These are phyloP conservation scores for Cucurbita moschata DNA, from an alignment of 306 rosid genomes.

Conservation along the genomic window DNA sequence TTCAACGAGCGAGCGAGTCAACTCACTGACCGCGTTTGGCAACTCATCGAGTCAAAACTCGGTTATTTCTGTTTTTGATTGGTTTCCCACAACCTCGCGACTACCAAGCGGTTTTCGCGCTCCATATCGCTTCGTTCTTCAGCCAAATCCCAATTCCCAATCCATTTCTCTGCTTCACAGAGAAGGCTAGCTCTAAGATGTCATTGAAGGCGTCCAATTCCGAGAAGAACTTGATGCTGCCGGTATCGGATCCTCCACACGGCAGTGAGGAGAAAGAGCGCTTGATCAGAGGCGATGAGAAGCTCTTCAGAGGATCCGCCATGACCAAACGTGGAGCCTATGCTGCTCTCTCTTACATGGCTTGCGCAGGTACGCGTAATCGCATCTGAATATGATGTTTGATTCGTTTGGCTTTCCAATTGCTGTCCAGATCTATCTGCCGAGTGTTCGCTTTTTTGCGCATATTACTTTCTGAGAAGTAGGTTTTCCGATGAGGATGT, in stretches of 20 bases:
- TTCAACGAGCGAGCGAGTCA: neutral
- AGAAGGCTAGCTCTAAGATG: conserved; percentile 15
- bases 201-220: conserved; percentile 32
- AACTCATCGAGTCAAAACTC: neutral
- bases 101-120: neutral
- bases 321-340: conserved; percentile 80
- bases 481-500: neutral
- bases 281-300: conserved; percentile 27
- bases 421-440: neutral
- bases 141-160: neutral
- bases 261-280: conserved; percentile 33
- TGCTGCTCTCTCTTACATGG: conserved; percentile 83
- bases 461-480: neutral
- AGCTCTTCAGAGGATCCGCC: conserved; percentile 71
- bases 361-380: conserved; percentile 50
- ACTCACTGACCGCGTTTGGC: neutral
- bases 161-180: neutral
- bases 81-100: neutral
- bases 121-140: conserved; percentile 12
- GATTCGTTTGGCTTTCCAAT: neutral
- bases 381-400: neutral
- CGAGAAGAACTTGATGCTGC: conserved; percentile 33
- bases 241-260: conserved; percentile 52
- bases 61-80: neutral
- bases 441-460: neutral